These are phyloP conservation scores for Dillenia suffruticosa DNA, from an alignment of 164 flowering plant species.

Conservation along the genomic window DNA sequence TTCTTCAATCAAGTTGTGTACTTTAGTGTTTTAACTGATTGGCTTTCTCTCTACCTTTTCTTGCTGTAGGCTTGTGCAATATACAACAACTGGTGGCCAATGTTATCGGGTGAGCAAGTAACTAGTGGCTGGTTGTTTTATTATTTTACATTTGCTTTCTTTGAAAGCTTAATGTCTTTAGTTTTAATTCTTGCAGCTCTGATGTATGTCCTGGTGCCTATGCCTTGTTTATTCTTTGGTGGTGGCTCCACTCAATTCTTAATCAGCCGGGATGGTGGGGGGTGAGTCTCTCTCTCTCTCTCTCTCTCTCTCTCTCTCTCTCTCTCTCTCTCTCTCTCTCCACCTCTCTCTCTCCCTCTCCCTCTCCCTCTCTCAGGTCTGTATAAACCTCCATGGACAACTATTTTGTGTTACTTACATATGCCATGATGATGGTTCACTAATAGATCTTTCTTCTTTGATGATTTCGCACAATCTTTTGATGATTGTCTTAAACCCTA, in stretches of 20 bases:
- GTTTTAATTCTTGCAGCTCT: conserved; percentile 48
- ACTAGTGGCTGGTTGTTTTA: background rate
- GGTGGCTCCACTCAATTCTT: conserved; percentile 91
- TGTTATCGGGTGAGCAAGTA: conserved; percentile 67
- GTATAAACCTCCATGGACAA: too few species aligned
- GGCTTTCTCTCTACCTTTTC: background rate
- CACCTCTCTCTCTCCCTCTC: background rate
- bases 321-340: background rate
- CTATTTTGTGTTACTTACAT: too few species aligned
- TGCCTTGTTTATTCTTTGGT: conserved; percentile 97
- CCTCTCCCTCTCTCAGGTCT: background rate
- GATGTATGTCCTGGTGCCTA: conserved; percentile 92
- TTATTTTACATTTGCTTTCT: background rate
- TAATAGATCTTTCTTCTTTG: too few species aligned
- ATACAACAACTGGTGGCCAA: conserved; percentile 97
- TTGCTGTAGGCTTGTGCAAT: conserved; percentile 85
- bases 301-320: background rate
- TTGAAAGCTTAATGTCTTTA: conserved; percentile 3
- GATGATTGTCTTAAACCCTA: too few species aligned
- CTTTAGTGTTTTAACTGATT: too few species aligned
- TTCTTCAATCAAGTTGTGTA: too few species aligned
- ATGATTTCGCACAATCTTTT: too few species aligned
- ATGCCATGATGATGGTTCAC: too few species aligned
- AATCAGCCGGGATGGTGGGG: conserved; percentile 89
- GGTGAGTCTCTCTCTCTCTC: conserved; percentile 44